phyloP scores from a whole-genome alignment of 441 rosid species.

The California macrophylla region DNA sequence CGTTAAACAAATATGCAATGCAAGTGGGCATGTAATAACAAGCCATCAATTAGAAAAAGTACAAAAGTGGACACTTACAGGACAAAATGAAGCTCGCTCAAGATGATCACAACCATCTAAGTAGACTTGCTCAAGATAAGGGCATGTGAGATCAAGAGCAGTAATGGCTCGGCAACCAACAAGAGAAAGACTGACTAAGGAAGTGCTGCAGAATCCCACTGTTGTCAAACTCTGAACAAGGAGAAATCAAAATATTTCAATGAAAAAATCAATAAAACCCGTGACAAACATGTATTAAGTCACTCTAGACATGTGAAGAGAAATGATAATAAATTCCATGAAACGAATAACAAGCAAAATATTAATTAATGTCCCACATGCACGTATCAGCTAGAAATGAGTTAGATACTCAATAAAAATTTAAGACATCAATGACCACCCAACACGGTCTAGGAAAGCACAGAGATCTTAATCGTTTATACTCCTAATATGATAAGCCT shows the following conservation, averaged over 20 bases:
- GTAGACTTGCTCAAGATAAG: conserved; percentile 65
- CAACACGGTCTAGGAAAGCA: neutral
- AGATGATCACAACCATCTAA: conserved; percentile 97
- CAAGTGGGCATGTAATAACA: neutral
- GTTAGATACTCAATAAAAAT: neutral
- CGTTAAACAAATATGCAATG: neutral
- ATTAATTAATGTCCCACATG: neutral
- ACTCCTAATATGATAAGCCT: neutral
- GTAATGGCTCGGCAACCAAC: conserved; percentile 85
- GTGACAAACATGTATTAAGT: neutral
- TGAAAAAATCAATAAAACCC: conserved; percentile 8
- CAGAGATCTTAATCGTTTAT: neutral
- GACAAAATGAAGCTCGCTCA: conserved; percentile 73
- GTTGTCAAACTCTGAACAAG: conserved; percentile 68
- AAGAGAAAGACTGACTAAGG: conserved; percentile 76
- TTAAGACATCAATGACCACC: too few relatives aligned
- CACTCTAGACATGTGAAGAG: neutral
- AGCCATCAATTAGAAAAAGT: neutral
- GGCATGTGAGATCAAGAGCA: conserved; percentile 66
- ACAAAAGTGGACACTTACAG: conserved; percentile 43
- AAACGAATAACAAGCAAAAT: neutral
- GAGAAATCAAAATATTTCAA: neutral
- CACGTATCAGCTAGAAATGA: neutral
- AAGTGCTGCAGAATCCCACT: conserved; percentile 61
- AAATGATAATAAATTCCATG: neutral